Evolutionary conservation across 2,329 filamentous ascomycete species (phyloP).

Genomic region (Orbilia brochopaga): DNA sequence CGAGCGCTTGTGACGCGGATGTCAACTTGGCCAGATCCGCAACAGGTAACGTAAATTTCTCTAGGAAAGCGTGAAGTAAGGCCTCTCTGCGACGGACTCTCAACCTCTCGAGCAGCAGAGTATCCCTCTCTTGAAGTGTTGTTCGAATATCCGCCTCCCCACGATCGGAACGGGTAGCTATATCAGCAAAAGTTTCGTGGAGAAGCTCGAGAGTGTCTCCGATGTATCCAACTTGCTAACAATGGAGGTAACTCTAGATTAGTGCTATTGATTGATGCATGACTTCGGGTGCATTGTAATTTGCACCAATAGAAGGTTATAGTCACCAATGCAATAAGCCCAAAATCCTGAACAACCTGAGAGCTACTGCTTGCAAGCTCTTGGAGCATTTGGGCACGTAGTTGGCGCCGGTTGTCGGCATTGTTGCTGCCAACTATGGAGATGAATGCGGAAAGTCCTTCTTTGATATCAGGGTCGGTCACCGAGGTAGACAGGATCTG

Average conservation of each 20-base stretch:
- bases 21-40: constrained; percentile 78
- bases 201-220: constrained; percentile 28
- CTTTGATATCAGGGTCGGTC: constrained; percentile 44
- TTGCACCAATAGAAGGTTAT: not conserved
- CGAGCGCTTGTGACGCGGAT: constrained; percentile 77
- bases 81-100: constrained; percentile 80
- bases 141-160: constrained; percentile 19
- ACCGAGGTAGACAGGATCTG: constrained; percentile 36
- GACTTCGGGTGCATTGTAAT: not conserved
- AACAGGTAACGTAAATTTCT: constrained; percentile 83
- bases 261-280: not conserved
- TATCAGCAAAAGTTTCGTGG: constrained; percentile 27
- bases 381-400: constrained; percentile 27
- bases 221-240: constrained; percentile 35
- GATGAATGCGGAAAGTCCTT: constrained; percentile 33
- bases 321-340: constrained; percentile 32
- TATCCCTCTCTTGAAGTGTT: constrained; percentile 29
- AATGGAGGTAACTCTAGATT: not conserved
- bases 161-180: constrained; percentile 22
- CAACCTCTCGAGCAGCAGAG: constrained; percentile 71
- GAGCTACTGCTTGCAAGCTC: constrained; percentile 32
- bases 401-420: constrained; percentile 34
- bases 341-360: constrained; percentile 37
- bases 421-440: constrained; percentile 37
- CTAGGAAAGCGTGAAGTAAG: constrained; percentile 75